A percentile compares a stretch with the other conserved stretches of the same genome.
These are phyloP conservation scores for Sesbania bispinosa DNA, from an alignment of 306 rosid species.

Conservation along the genomic window DNA sequence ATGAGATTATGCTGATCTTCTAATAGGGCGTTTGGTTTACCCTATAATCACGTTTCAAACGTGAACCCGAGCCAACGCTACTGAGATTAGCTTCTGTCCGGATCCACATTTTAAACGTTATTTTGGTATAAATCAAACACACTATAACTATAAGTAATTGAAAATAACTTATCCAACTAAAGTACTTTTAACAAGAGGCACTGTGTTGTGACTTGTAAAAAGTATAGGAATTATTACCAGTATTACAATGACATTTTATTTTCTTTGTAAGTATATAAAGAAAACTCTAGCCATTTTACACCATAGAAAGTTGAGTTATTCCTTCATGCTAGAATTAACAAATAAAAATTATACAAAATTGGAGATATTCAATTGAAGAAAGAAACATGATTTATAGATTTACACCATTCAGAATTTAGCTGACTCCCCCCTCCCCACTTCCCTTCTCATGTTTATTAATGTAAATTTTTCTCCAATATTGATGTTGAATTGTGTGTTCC, in stretches of 20 bases:
- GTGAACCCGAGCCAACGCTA: too few relatives aligned
- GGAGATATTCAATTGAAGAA: background rate
- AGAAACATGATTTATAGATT: background rate
- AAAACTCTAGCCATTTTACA: background rate
- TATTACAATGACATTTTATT: background rate
- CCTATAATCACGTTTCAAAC: too few relatives aligned
- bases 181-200: background rate
- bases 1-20: background rate
- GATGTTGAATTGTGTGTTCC: slow-evolving; percentile 23
- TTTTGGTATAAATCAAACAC: too few relatives aligned
- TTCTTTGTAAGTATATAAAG: background rate
- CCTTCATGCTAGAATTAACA: background rate
- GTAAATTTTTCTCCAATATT: background rate
- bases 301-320: background rate
- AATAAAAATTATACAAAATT: background rate
- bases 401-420: background rate
- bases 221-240: background rate
- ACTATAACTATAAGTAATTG: too few relatives aligned
- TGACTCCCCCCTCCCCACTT: too few relatives aligned
- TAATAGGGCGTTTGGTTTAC: too few relatives aligned
- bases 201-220: slow-evolving; percentile 1
- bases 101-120: too few relatives aligned
- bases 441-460: background rate
- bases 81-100: too few relatives aligned
- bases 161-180: too few relatives aligned